A percentile compares a stretch with the other conserved stretches of the same genome.
These are phyloP conservation scores for Scopulariopsis brevicaulis DNA, from an alignment of 2,329 filamentous ascomycete species.

Conservation along the genomic window DNA sequence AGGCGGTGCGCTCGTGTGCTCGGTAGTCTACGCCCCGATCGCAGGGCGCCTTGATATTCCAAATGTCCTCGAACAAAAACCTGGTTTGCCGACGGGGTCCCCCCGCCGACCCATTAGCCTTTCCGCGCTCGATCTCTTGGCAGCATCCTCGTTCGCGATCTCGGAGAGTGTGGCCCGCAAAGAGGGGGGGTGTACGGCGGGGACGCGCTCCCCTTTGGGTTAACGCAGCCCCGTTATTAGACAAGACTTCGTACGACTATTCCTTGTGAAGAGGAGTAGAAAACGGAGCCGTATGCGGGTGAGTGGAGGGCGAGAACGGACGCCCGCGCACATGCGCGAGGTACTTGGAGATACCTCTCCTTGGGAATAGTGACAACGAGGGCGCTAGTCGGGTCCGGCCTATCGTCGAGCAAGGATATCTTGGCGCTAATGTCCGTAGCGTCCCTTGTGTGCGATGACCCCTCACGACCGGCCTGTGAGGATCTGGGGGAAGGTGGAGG, in stretches of 20 bases:
- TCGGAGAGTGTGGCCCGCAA: background rate
- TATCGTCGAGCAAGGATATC: background rate
- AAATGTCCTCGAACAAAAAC: background rate
- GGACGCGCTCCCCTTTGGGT: background rate
- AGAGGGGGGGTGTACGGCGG: background rate
- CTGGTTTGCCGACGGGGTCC: background rate
- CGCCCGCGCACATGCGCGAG: background rate
- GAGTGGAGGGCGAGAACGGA: background rate
- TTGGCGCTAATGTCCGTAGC: background rate
- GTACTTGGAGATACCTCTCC: background rate
- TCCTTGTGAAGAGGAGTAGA: background rate
- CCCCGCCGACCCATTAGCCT: background rate
- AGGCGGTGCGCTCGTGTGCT: no score
- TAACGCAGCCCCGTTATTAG: background rate
- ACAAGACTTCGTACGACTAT: background rate
- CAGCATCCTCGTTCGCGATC: background rate
- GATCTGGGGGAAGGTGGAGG: background rate
- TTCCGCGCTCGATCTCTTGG: background rate
- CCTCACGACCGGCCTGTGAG: background rate
- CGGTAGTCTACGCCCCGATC: no score
- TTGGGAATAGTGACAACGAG: background rate
- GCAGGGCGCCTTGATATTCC: background rate
- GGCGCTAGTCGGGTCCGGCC: background rate
- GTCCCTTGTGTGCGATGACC: background rate
- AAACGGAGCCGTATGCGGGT: background rate